Base-by-base conservation (phyloP, 768 basidiomycete genomes). In the Albatrellus ellisii region DNA sequence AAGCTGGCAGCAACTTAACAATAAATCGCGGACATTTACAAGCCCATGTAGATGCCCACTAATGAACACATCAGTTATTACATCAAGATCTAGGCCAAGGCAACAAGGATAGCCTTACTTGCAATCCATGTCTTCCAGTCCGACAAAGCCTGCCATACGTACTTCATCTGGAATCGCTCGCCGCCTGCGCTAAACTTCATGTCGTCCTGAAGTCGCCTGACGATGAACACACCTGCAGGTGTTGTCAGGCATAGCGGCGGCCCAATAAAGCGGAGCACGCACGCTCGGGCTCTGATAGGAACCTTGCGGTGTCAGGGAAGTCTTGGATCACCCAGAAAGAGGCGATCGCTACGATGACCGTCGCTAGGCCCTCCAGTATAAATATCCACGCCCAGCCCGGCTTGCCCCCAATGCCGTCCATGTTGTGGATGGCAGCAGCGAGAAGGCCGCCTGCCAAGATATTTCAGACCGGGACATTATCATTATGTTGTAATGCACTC, bases 311-410 rank as follows among this genome's bases (percentile, higher is more conserved):
- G 41, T 83, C 79, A 1, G 85, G 82, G 55, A 86, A 87, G 57
- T 86, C 83, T 51, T 79, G 71, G 17, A 89, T 70, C 37, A 87
- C 58, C 70, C 76, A 86, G 62, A 70, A 86, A 0, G 81, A 79
- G 3, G 64, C 64, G 6, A 73, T 39, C 7, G 73, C 73, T 33
- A 69, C 66, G 2, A 79, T 18, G 26, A 86, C 62, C 0, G 85
- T 87, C 26, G 73, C 62, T 29, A 84, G 59, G 2, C 85, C 85
- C 57, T 84, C 81, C 4, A 86, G 54, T 44, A 85, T 81, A 54
- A 81, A 81, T 44, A 79, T 77, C 78, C 76, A 80, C 6, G 73
- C 69, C 77, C 76, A 77, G 9, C 68, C 76, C 31, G 73, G 61
- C 51, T 67, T 72, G 28, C 75, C 75, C 1, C 72, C 79, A 27